phyloP scores from a whole-genome alignment of 2,329 filamentous ascomycete species.

The Drechslerella stenobrocha region DNA sequence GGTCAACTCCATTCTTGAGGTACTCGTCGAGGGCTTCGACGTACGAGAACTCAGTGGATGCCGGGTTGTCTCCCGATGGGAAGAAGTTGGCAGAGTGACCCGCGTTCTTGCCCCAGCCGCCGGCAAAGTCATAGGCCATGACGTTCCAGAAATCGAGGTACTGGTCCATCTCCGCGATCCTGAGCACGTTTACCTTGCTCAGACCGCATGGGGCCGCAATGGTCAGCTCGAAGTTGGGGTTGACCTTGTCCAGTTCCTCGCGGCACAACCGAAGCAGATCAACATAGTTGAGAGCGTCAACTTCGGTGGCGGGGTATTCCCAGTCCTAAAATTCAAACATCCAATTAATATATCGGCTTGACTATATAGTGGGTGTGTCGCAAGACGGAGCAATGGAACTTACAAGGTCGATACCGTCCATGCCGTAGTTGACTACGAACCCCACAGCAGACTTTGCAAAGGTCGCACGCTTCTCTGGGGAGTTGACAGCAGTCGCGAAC shows the following conservation, averaged over 20 bases:
- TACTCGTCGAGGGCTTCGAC: slow-evolving; percentile 73
- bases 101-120: slow-evolving; percentile 65
- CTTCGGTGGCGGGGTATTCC: slow-evolving; percentile 52
- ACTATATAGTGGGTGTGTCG: no score
- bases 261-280: slow-evolving; percentile 64
- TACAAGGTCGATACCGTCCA: slow-evolving; percentile 69
- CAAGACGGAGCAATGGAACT: slow-evolving; percentile 2
- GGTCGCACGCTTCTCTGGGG: slow-evolving; percentile 63
- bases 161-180: slow-evolving; percentile 67
- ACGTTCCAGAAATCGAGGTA: slow-evolving; percentile 75
- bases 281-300: slow-evolving; percentile 65
- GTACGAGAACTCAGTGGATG: slow-evolving; percentile 77
- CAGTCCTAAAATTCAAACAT: no score
- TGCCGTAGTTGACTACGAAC: slow-evolving; percentile 76
- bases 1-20: slow-evolving; percentile 64
- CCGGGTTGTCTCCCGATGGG: slow-evolving; percentile 62
- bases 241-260: slow-evolving; percentile 64
- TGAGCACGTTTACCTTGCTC: slow-evolving; percentile 65
- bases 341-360: no score
- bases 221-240: slow-evolving; percentile 59
- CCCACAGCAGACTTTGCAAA: slow-evolving; percentile 75
- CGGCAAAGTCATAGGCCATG: slow-evolving; percentile 87
- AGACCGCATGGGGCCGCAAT: slow-evolving; percentile 57
- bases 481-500: slow-evolving; percentile 67
- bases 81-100: slow-evolving; percentile 83